These are phyloP conservation scores for Torulaspora franciscae DNA, from an alignment of 805 yeast species.

Conservation along the genomic window DNA sequence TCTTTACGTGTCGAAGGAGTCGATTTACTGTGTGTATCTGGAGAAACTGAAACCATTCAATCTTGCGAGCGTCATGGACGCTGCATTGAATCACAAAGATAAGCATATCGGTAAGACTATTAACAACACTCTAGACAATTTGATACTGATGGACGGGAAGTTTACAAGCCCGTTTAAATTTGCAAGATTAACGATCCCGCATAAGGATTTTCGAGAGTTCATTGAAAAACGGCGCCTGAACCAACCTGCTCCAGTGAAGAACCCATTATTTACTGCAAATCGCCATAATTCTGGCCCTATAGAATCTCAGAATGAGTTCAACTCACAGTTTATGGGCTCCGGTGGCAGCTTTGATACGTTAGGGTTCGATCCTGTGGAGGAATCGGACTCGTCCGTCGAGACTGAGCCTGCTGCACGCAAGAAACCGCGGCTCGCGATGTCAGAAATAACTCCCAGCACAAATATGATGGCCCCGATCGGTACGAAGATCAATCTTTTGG, in stretches of 20 bases:
- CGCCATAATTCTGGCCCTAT: not conserved
- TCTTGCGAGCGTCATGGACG: conserved; percentile 8
- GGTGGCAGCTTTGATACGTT: conserved; percentile 6
- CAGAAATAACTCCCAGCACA: conserved; percentile 1
- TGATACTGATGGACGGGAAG: conserved; percentile 16
- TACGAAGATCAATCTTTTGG: not conserved
- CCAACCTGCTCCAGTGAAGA: conserved; percentile 2
- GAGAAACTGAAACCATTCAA: conserved; percentile 17
- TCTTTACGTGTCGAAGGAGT: conserved; percentile 8
- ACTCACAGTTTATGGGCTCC: conserved; percentile 10
- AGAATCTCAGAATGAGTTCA: conserved; percentile 13
- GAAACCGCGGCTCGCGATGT: not conserved
- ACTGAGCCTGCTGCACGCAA: not conserved
- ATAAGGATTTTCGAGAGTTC: conserved; percentile 11
- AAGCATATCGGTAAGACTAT: conserved; percentile 5
- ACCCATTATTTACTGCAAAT: conserved; percentile 17
- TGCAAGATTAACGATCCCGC: conserved; percentile 16
- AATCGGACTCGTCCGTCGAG: conserved; percentile 4
- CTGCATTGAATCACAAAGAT: not conserved
- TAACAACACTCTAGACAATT: conserved; percentile 18
- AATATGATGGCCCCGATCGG: conserved; percentile 1
- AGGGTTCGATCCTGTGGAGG: conserved; percentile 10
- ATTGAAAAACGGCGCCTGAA: conserved; percentile 3
- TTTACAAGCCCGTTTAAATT: conserved; percentile 19
- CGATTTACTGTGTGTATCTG: conserved; percentile 9